Evolutionary conservation across 768 basidiomycete genomes (phyloP).

Genomic region (Boletus tylopilopsis): DNA sequence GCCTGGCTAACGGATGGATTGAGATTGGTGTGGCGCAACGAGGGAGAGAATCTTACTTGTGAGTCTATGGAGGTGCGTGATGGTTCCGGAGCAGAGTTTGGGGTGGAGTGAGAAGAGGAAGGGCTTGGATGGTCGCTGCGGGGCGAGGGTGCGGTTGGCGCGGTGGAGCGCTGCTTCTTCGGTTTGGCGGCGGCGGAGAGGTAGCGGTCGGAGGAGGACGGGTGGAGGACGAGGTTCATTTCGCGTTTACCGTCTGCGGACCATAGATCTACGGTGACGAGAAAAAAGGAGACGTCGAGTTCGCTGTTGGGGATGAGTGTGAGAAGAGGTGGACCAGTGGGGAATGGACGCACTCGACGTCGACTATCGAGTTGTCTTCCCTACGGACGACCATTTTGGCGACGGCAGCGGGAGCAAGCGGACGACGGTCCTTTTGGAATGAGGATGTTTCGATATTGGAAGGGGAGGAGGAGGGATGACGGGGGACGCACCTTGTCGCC

Average conservation of each 20-base stretch:
- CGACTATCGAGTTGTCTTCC: slow-evolving; percentile 62
- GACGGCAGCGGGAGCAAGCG: slow-evolving; percentile 86
- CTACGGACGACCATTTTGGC: slow-evolving; percentile 76
- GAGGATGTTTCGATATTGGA: neutral
- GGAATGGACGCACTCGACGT: slow-evolving; percentile 62
- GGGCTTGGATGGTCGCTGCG: slow-evolving; percentile 42
- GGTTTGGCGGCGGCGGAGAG: slow-evolving; percentile 43
- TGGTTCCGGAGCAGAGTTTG: slow-evolving; percentile 43
- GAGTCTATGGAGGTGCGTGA: slow-evolving; percentile 35
- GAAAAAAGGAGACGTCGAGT: slow-evolving; percentile 82
- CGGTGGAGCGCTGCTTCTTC: slow-evolving; percentile 34
- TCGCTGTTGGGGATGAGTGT: slow-evolving; percentile 46
- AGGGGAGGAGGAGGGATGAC: neutral
- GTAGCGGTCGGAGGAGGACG: slow-evolving; percentile 67
- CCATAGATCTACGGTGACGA: slow-evolving; percentile 93
- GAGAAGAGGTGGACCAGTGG: neutral
- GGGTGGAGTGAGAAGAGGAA: slow-evolving; percentile 43
- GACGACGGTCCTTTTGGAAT: slow-evolving; percentile 73
- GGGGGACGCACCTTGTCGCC: slow-evolving; percentile 76
- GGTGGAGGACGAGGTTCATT: slow-evolving; percentile 87
- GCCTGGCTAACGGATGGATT: slow-evolving; percentile 20
- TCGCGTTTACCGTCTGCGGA: slow-evolving; percentile 77
- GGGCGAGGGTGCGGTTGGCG: slow-evolving; percentile 33
- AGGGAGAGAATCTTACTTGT: slow-evolving; percentile 34
- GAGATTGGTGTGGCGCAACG: neutral